phyloP scores from a whole-genome alignment of 1,284 basidiomycete species.

The Albatrellus sp. region DNA sequence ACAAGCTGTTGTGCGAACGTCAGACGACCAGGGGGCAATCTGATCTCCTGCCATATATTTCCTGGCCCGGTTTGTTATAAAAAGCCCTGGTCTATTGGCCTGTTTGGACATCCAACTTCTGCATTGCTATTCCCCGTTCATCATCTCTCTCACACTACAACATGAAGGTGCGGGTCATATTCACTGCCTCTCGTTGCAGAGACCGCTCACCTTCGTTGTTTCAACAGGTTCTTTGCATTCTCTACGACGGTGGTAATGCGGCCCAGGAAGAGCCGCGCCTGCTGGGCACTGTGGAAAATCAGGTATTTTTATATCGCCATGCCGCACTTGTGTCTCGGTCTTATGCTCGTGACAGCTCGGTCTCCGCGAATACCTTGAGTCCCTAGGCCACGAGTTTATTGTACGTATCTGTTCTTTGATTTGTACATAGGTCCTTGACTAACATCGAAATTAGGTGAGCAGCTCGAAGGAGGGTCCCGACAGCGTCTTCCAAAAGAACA shows the following conservation, averaged over 20 bases:
- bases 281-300: conserved; percentile 69
- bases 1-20: too few species aligned
- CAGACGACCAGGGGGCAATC: too few species aligned
- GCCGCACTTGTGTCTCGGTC: not conserved
- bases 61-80: too few species aligned
- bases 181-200: too few species aligned
- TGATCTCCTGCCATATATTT: too few species aligned
- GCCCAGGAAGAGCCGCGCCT: conserved; percentile 68
- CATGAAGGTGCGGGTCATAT: too few species aligned
- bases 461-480: conserved; percentile 75
- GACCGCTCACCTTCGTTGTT: too few species aligned
- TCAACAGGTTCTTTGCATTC: conserved; percentile 57
- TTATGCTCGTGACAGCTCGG: conserved; percentile 44
- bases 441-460: conserved; percentile 38
- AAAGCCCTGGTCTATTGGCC: too few species aligned
- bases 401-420: conserved; percentile 17
- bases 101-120: too few species aligned
- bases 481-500: conserved; percentile 74
- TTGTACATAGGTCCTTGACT: conserved; percentile 8
- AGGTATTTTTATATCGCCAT: conserved; percentile 1
- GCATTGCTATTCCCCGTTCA: too few species aligned
- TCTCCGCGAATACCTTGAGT: conserved; percentile 50
- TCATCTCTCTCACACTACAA: too few species aligned
- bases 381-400: conserved; percentile 61
- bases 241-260: conserved; percentile 56